These are phyloP conservation scores for Saccharomycopsis sp. DNA, from an alignment of 805 yeast genomes.

Conservation along the genomic window DNA sequence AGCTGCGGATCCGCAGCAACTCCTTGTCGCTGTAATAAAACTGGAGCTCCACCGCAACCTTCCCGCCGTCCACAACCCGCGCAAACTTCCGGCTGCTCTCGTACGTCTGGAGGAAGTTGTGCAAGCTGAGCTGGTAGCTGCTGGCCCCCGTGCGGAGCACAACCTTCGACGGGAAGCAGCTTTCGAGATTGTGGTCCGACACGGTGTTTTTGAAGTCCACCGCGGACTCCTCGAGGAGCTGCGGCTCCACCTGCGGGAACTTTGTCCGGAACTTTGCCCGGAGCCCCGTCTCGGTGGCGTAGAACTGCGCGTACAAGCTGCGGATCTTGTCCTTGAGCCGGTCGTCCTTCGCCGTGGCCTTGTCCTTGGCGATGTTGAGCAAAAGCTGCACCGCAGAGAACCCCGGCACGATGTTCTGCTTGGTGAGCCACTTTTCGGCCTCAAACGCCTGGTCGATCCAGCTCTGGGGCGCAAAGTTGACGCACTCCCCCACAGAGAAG, in stretches of 20 bases:
- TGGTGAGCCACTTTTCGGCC: slow-evolving; percentile 44
- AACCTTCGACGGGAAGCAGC: slow-evolving; percentile 49
- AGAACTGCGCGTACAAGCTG: slow-evolving; percentile 30
- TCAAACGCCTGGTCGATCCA: slow-evolving; percentile 49
- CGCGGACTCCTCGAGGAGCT: slow-evolving; percentile 18
- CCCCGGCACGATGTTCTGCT: slow-evolving; percentile 43
- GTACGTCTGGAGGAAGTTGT: slow-evolving; percentile 27
- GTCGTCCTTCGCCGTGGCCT: slow-evolving; percentile 33
- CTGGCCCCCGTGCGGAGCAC: slow-evolving; percentile 27
- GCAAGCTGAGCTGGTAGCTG: slow-evolving; percentile 30
- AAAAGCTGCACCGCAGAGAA: slow-evolving; percentile 46
- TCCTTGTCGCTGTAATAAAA: slow-evolving; percentile 47
- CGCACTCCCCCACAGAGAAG: slow-evolving; percentile 47
- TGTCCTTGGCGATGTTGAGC: slow-evolving; percentile 37
- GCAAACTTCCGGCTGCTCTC: slow-evolving; percentile 9
- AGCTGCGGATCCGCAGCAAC: slow-evolving; percentile 31
- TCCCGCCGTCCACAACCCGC: slow-evolving; percentile 18
- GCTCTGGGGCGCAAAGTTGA: slow-evolving; percentile 46
- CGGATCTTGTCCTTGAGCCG: slow-evolving; percentile 31
- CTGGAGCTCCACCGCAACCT: slow-evolving; percentile 37
- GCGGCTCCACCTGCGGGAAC: slow-evolving; percentile 24
- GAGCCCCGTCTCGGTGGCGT: slow-evolving; percentile 36
- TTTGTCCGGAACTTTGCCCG: slow-evolving; percentile 34
- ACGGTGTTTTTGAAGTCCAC: slow-evolving; percentile 32
- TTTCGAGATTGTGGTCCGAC: slow-evolving; percentile 47